A percentile compares a stretch with the other conserved stretches of the same genome.
Evolutionary conservation across 306 rosid species (phyloP).

Genomic region (Abrus precatorius): DNA sequence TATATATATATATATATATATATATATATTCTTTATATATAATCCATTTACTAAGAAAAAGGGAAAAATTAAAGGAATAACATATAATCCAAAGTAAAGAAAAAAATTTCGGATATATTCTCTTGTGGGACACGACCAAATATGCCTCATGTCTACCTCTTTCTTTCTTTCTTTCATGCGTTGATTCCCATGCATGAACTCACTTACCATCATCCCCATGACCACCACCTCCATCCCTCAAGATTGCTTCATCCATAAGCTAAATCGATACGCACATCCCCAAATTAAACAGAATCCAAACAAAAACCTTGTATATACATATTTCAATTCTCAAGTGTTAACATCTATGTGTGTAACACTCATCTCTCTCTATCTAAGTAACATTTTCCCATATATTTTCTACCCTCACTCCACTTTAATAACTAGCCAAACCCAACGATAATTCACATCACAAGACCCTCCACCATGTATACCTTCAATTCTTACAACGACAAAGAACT

Average conservation of each 20-base stretch:
- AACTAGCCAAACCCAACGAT: too few species aligned
- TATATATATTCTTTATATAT: too few species aligned
- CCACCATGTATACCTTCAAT: background rate
- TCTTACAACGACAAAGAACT: background rate
- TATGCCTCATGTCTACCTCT: constrained; percentile 56
- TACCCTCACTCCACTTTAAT: background rate
- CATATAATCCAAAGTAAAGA: constrained; percentile 47
- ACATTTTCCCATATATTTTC: background rate
- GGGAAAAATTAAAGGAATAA: constrained; percentile 11
- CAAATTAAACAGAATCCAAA: background rate
- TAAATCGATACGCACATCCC: constrained; percentile 38
- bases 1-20: too few species aligned
- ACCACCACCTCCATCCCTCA: constrained; percentile 41
- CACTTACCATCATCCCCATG: constrained; percentile 30
- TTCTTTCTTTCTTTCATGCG: constrained; percentile 34
- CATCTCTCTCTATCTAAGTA: too few species aligned
- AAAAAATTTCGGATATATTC: constrained; percentile 59
- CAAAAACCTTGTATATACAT: constrained; percentile 1
- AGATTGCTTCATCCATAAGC: constrained; percentile 65
- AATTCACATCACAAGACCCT: background rate
- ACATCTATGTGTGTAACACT: too few species aligned
- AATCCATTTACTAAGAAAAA: too few species aligned
- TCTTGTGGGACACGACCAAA: constrained; percentile 51
- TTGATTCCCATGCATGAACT: constrained; percentile 54
- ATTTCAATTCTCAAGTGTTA: too few species aligned